phyloP scores from a whole-genome alignment of 169 alveolate genomes.

The Cryptosporidium andersoni region DNA sequence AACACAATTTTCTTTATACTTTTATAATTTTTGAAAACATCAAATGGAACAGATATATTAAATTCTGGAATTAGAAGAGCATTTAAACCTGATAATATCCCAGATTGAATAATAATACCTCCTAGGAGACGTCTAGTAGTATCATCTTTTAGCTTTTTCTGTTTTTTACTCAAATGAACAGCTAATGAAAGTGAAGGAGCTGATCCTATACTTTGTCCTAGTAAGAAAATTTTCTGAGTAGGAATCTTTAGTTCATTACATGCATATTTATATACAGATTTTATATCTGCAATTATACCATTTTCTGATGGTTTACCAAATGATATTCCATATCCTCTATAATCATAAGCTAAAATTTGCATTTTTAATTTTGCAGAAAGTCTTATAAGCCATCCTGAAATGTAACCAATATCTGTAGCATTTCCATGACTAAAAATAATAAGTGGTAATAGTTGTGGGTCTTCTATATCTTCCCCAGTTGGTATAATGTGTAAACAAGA shows the following conservation, averaged over 20 bases:
- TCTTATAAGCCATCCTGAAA: slow-evolving; percentile 38
- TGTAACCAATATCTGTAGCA: slow-evolving; percentile 51
- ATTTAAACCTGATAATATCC: slow-evolving; percentile 61
- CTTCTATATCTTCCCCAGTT: not conserved
- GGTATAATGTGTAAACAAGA: slow-evolving; percentile 50
- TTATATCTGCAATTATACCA: slow-evolving; percentile 53
- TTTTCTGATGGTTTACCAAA: slow-evolving; percentile 58
- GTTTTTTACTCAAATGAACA: slow-evolving; percentile 6
- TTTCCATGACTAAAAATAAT: slow-evolving; percentile 63
- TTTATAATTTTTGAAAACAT: slow-evolving; percentile 39
- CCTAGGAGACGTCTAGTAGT: slow-evolving; percentile 9
- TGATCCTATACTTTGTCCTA: slow-evolving; percentile 70
- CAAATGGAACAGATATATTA: slow-evolving; percentile 19
- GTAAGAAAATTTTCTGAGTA: slow-evolving; percentile 18
- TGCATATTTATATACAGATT: slow-evolving; percentile 61
- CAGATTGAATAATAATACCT: slow-evolving; percentile 60
- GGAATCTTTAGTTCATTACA: slow-evolving; percentile 18
- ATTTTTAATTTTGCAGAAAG: slow-evolving; percentile 28
- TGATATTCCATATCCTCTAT: slow-evolving; percentile 64
- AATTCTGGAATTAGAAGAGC: slow-evolving; percentile 56
- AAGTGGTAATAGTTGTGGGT: not conserved
- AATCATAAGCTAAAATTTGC: slow-evolving; percentile 62
- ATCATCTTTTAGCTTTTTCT: not conserved
- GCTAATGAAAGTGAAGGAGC: slow-evolving; percentile 60
- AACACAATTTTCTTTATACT: slow-evolving; percentile 31